Percentiles rank a stretch among this genome's conserved stretches.
Evolutionary conservation across 805 yeast genomes (phyloP).

Genomic region (Ogataea zsoltii): DNA sequence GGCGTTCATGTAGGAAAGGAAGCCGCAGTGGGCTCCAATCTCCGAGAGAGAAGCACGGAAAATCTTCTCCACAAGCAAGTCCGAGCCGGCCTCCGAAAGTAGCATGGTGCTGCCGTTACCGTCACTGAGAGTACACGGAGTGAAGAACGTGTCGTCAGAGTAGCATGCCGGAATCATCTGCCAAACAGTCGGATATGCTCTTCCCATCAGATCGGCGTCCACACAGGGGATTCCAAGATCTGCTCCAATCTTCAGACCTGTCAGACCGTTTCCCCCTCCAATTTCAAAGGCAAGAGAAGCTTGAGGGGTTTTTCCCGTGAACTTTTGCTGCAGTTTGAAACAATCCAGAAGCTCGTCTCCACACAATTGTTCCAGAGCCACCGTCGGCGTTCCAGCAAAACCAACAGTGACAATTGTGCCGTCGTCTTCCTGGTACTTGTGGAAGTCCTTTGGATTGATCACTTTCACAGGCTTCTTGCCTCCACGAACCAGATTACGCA

Average conservation of each 20-base stretch:
- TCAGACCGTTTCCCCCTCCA: slow-evolving; percentile 45
- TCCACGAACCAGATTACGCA: slow-evolving; percentile 32
- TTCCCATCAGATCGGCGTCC: slow-evolving; percentile 48
- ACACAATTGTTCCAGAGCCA: slow-evolving; percentile 41
- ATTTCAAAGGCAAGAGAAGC: slow-evolving; percentile 40
- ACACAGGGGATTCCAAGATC: slow-evolving; percentile 27
- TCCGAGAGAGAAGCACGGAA: slow-evolving; percentile 43
- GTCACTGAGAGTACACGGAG: slow-evolving; percentile 29
- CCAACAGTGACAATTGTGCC: slow-evolving; percentile 38
- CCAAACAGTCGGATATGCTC: slow-evolving; percentile 46
- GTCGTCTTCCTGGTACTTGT: slow-evolving; percentile 8
- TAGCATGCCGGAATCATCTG: slow-evolving; percentile 38
- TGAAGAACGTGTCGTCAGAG: slow-evolving; percentile 16
- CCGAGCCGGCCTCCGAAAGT: slow-evolving; percentile 33
- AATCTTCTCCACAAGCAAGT: slow-evolving; percentile 37
- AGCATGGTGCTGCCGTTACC: slow-evolving; percentile 43
- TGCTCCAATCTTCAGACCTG: slow-evolving; percentile 28
- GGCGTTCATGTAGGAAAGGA: slow-evolving; percentile 24
- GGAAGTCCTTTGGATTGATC: slow-evolving; percentile 34
- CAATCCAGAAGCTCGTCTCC: slow-evolving; percentile 39
- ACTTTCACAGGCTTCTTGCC: slow-evolving; percentile 38
- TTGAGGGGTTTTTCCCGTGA: slow-evolving; percentile 29
- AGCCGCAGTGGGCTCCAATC: slow-evolving; percentile 40
- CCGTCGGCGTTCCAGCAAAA: slow-evolving; percentile 49
- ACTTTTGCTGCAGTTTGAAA: slow-evolving; percentile 29